phyloP scores from a whole-genome alignment of 768 basidiomycete genomes.

The Tulasnella sp. region DNA sequence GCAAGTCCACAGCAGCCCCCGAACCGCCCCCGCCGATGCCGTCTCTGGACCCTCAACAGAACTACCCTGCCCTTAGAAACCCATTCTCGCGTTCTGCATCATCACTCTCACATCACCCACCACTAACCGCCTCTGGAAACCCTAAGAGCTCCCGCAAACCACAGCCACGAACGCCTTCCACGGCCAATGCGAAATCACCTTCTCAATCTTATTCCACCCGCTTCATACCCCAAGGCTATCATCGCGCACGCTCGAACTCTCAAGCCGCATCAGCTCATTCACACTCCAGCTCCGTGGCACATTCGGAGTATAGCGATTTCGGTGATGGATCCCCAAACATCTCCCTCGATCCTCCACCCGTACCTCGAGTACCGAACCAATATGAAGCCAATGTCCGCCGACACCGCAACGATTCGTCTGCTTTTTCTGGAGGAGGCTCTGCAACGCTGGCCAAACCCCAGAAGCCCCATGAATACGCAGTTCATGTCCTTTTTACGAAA shows the following conservation, averaged over 20 bases:
- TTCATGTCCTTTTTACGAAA: slow-evolving; percentile 85
- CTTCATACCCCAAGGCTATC: neutral
- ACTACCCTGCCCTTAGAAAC: slow-evolving; percentile 69
- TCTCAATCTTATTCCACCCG: neutral
- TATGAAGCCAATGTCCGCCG: slow-evolving; percentile 55
- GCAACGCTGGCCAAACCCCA: slow-evolving; percentile 18
- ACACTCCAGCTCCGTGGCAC: slow-evolving; percentile 64
- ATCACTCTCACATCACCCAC: slow-evolving; percentile 56
- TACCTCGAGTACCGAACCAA: slow-evolving; percentile 73
- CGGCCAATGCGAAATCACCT: slow-evolving; percentile 14
- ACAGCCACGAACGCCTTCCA: neutral
- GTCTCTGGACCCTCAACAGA: slow-evolving; percentile 57
- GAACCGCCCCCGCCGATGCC: slow-evolving; percentile 70
- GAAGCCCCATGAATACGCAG: slow-evolving; percentile 64
- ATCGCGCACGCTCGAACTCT: slow-evolving; percentile 16
- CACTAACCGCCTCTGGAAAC: neutral
- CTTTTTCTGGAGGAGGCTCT: slow-evolving; percentile 52
- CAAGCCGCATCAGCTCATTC: slow-evolving; percentile 66
- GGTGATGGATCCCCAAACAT: slow-evolving; percentile 27
- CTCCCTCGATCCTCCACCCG: slow-evolving; percentile 60
- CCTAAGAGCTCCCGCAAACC: neutral
- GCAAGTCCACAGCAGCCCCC: slow-evolving; percentile 53
- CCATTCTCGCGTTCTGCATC: slow-evolving; percentile 83
- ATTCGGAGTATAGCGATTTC: slow-evolving; percentile 21
- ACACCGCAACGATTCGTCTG: slow-evolving; percentile 46